These are phyloP conservation scores for Fusarium buxicola DNA, from an alignment of 2,329 filamentous ascomycete species.

Conservation along the genomic window DNA sequence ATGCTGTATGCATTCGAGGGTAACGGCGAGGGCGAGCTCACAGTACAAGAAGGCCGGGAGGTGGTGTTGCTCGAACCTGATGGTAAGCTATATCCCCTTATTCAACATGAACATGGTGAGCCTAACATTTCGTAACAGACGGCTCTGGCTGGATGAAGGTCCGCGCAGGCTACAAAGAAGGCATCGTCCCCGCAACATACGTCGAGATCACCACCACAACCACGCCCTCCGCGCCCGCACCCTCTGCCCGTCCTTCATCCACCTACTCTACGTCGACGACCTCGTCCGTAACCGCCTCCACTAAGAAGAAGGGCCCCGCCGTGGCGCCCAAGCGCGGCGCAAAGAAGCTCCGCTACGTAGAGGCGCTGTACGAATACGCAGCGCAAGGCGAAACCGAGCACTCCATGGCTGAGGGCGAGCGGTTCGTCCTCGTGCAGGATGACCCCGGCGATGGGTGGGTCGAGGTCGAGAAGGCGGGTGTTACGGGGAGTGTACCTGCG, in stretches of 20 bases:
- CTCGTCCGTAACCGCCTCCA: constrained; percentile 49
- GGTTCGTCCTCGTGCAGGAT: constrained; percentile 88
- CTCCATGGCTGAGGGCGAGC: constrained; percentile 90
- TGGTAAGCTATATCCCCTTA: constrained; percentile 66
- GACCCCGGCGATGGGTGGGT: constrained; percentile 96
- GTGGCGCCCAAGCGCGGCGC: constrained; percentile 91
- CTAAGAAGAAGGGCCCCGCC: constrained; percentile 89
- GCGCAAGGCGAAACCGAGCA: constrained; percentile 89
- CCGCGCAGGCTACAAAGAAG: constrained; percentile 78
- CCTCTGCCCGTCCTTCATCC: constrained; percentile 73
- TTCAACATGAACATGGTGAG: not conserved
- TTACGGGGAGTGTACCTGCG: constrained; percentile 89
- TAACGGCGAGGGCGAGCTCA: constrained; percentile 82
- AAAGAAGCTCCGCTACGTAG: constrained; percentile 93
- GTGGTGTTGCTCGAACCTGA: constrained; percentile 86
- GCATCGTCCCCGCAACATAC: constrained; percentile 89
- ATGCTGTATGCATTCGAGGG: constrained; percentile 93
- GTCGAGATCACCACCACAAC: constrained; percentile 72
- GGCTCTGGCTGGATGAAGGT: constrained; percentile 94
- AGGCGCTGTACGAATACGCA: constrained; percentile 91
- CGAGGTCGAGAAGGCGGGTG: constrained; percentile 92
- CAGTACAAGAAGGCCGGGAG: constrained; percentile 81
- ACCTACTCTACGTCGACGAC: constrained; percentile 78
- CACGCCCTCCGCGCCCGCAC: constrained; percentile 55
- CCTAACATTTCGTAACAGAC: constrained; percentile 65